Evolutionary conservation across 2,329 filamentous ascomycete species (phyloP), one percentile per base, ranked within the genome.

Genomic region (Hirsutella thompsonii): DNA sequence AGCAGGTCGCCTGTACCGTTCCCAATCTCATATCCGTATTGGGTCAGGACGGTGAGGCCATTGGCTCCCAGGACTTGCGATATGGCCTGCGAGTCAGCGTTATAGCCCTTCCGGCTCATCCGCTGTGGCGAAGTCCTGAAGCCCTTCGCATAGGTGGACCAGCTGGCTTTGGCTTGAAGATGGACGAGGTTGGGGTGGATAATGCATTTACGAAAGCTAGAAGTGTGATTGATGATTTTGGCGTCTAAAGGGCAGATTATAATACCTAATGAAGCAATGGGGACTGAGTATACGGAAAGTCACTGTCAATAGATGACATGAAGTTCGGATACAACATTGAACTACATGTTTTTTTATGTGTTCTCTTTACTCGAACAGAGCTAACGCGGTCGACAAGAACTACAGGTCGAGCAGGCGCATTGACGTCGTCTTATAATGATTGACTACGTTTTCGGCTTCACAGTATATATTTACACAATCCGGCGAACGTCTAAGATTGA

Each of bases 41-140:
- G 0, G 60, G 59, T 1, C 57, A 61, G 30, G 67, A 70, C 37
- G 68, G 69, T 0, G 67, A 68, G 38, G 69, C 68, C 0, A 59
- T 73, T 4, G 69, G 69, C 0, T 67, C 69, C 1, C 64, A 67
- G 13, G 69, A 73, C 20, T 53, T 71, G 23, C 59, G 69, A 9
- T 75, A 73, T 41, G 71, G 71, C 0, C 47, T 74, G 3, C 56
- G 62, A 4, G 70, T 74, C 0, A 66, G 54, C 26, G 69, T 74
- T 1, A 66, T 74, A 43, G 70, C 60, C 0, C 54, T 74, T 26
- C 59, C 68, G 2, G 64, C 67, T 1, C 67, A 70, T 43, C 67
- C 69, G 0, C 47, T 71, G 10, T 75, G 71, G 70, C 69, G 57
- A 49, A 61, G 55, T 1, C 55, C 56, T 3, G 49, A 51, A 39